phyloP scores from a whole-genome alignment of 140 eudicot genomes.

The Flaveria floridana region DNA sequence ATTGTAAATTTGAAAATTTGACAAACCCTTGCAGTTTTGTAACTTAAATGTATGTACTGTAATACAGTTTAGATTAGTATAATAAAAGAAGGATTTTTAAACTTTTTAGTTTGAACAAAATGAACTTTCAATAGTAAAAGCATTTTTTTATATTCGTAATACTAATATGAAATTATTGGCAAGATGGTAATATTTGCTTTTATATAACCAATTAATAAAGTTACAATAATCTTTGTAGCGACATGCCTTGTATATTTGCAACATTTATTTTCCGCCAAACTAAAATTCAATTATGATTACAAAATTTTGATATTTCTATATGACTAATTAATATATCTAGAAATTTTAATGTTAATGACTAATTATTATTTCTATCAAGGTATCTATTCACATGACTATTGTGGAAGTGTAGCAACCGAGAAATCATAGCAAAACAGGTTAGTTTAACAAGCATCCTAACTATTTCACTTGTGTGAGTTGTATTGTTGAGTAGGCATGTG shows the following conservation, averaged over 20 bases:
- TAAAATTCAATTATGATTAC: background rate
- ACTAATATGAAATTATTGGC: background rate
- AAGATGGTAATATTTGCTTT: slow-evolving; percentile 6
- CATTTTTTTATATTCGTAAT: slow-evolving; percentile 8
- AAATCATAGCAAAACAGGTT: slow-evolving; percentile 10
- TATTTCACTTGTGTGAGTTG: background rate
- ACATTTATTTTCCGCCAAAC: slow-evolving; percentile 14
- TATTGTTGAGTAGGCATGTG: slow-evolving; percentile 13
- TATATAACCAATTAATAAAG: background rate
- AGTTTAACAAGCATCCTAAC: slow-evolving; percentile 25
- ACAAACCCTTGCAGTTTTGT: background rate
- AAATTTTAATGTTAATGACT: background rate
- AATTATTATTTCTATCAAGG: slow-evolving; percentile 1
- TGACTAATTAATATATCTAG: background rate
- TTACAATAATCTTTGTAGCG: background rate
- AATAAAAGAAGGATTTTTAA: background rate
- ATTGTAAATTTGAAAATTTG: background rate
- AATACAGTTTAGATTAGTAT: background rate
- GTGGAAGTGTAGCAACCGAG: background rate
- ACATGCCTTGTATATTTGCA: slow-evolving; percentile 15
- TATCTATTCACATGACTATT: slow-evolving; percentile 11
- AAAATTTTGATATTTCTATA: background rate
- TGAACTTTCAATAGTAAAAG: background rate
- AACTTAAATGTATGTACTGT: background rate
- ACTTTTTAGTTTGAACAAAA: background rate